Conservation (phyloP, 108 stramenopile genomes). For the Discostella stelligeroides region DNA sequence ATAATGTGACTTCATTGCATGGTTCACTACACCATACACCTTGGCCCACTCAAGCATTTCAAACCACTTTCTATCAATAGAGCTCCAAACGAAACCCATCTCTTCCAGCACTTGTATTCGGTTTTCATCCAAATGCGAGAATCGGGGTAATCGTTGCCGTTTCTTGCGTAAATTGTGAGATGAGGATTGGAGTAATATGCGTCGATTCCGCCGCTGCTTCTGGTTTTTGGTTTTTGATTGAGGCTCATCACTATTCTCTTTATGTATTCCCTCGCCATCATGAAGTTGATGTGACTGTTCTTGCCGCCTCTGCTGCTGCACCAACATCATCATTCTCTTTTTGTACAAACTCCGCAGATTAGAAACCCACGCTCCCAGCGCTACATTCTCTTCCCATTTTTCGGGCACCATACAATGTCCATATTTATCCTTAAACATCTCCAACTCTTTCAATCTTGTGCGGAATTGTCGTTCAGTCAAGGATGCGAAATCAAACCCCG, state of each 20-base stretch:
- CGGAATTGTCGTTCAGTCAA: constrained; percentile 48
- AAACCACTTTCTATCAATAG: constrained; percentile 46
- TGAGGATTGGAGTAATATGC: constrained; percentile 10
- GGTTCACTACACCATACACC: constrained; percentile 41
- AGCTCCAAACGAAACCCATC: constrained; percentile 44
- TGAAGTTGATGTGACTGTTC: neutral
- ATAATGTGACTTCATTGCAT: constrained; percentile 14
- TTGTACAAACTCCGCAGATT: constrained; percentile 48
- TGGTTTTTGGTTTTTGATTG: neutral
- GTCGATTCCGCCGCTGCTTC: constrained; percentile 19
- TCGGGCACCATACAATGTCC: constrained; percentile 48
- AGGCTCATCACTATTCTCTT: neutral
- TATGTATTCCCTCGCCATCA: constrained; percentile 6
- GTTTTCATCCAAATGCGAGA: constrained; percentile 43
- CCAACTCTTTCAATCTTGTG: constrained; percentile 32
- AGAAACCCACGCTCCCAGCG: constrained; percentile 47
- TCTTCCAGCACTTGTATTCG: constrained; percentile 40
- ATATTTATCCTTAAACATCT: constrained; percentile 40
- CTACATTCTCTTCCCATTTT: constrained; percentile 44
- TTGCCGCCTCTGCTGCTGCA: constrained; percentile 6
- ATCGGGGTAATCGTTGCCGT: constrained; percentile 27
- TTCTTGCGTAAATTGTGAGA: neutral
- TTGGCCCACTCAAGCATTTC: constrained; percentile 54
- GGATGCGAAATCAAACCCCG: constrained; percentile 48
- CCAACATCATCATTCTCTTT: constrained; percentile 1